phyloP scores from a whole-genome alignment of 78 protist genomes.

The Cavenderia fasciculata region DNA sequence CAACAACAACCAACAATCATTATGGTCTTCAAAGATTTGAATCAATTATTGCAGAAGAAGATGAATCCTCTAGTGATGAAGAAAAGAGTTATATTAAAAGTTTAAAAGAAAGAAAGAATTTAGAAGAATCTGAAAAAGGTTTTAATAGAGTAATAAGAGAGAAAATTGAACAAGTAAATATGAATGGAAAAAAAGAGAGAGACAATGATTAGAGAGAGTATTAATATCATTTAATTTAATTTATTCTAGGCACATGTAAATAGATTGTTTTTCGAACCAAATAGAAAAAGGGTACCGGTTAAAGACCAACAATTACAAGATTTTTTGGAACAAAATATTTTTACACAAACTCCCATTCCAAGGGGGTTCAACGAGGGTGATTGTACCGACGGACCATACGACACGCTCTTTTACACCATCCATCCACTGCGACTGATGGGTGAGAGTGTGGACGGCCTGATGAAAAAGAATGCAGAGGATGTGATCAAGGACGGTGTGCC shows the following conservation, averaged over 20 bases:
- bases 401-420: constrained; percentile 35
- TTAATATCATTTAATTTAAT: not conserved
- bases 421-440: constrained; percentile 57
- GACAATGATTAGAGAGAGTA: not conserved
- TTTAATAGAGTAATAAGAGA: constrained; percentile 49
- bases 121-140: constrained; percentile 52
- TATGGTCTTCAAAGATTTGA: not conserved
- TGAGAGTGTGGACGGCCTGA: constrained; percentile 8
- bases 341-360: not conserved
- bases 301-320: constrained; percentile 48
- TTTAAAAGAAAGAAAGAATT: constrained; percentile 32
- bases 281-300: constrained; percentile 7
- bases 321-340: constrained; percentile 14
- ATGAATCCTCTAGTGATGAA: constrained; percentile 48
- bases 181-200: not conserved
- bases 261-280: constrained; percentile 32
- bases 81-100: constrained; percentile 17
- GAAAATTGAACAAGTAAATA: constrained; percentile 22
- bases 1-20: not conserved
- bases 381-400: constrained; percentile 32
- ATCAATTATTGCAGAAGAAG: constrained; percentile 8
- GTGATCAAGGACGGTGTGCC: constrained; percentile 18
- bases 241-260: constrained; percentile 11
- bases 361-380: not conserved
- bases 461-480: constrained; percentile 10